Evolutionary conservation across 108 stramenopile genomes (phyloP), one percentile per base, ranked within the genome.

Genomic region (Cyclotella sp.): DNA sequence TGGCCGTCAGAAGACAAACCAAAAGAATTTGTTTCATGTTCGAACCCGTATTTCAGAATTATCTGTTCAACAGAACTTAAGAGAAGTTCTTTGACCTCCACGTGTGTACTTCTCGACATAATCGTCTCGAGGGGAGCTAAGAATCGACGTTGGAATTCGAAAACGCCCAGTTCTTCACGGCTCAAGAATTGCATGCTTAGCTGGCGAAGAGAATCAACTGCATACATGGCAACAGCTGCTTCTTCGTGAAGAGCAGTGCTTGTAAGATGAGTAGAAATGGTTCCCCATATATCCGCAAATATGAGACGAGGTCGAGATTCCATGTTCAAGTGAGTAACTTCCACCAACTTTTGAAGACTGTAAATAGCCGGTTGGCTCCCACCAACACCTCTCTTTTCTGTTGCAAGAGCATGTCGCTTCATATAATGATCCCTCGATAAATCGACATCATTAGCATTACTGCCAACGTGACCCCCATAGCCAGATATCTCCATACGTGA

Each of bases 311-410:
- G 92, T 39, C 99, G 81, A 29, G 85, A 85, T 59, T 97, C 94
- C 97, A 99, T 97, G 86, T 99, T 99, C 84, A 89, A 97, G 78
- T 99, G 98, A 18, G 99, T 95, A 16, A 97, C 98, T 70, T 99
- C 99, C 15, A 99, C 98, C 18, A 99, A 85, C 78, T 98, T 97
- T 72, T 99, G 98, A 24, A 99, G 90, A 47, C 90, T 95, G 83
- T 96, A 98, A 55, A 98, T 96, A 47, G 96, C 94, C 3, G 98
- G 97, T 75, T 93, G 90, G 40, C 71, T 88, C 10, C 83, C 78
- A 39, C 79, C 78, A 54, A 83, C 84, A 27, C 77, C 82, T 12
- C 70, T 47, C 28, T 64, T 81, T 27, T 73, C 70, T 27, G 78
- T 60, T 29, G 87, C 52, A 7, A 92, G 75, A 30, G 86, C 77